These are phyloP conservation scores for Waitea zeae DNA, from an alignment of 1,284 basidiomycete genomes.

Conservation along the genomic window DNA sequence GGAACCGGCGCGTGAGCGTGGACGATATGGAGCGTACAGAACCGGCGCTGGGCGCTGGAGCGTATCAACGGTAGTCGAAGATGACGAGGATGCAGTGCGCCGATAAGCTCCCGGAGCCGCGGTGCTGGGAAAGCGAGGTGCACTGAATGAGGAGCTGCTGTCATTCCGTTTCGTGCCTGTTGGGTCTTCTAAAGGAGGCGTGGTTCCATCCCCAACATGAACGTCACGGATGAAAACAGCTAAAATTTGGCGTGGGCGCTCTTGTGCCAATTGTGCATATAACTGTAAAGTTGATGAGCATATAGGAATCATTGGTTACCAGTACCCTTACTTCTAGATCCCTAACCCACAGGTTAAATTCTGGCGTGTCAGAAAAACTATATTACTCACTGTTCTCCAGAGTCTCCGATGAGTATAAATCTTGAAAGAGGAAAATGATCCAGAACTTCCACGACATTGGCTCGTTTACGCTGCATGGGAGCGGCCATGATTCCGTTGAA, in stretches of 20 bases:
- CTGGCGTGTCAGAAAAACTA: too few relatives aligned
- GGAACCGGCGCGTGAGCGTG: too few relatives aligned
- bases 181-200: conserved; percentile 29
- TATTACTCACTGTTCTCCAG: conserved; percentile 79
- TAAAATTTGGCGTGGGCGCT: conserved; percentile 46
- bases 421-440: conserved; percentile 54
- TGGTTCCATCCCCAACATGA: conserved; percentile 16
- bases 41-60: too few relatives aligned
- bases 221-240: conserved; percentile 72
- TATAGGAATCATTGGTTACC: too few relatives aligned
- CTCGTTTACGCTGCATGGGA: conserved; percentile 65
- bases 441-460: conserved; percentile 64
- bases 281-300: conserved; percentile 83
- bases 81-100: too few relatives aligned
- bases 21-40: too few relatives aligned
- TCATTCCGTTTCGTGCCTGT: conserved; percentile 27
- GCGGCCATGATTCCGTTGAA: conserved; percentile 61
- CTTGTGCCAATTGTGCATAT: conserved; percentile 53
- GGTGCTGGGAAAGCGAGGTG: too few relatives aligned
- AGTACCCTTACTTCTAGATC: too few relatives aligned
- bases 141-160: too few relatives aligned
- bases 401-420: conserved; percentile 79
- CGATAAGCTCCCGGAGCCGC: too few relatives aligned
- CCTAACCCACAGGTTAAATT: too few relatives aligned
- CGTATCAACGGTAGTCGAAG: too few relatives aligned